Evolutionary conservation across 1,284 basidiomycete species (phyloP).

Genomic region (Filobasidium uniguttulatum): DNA sequence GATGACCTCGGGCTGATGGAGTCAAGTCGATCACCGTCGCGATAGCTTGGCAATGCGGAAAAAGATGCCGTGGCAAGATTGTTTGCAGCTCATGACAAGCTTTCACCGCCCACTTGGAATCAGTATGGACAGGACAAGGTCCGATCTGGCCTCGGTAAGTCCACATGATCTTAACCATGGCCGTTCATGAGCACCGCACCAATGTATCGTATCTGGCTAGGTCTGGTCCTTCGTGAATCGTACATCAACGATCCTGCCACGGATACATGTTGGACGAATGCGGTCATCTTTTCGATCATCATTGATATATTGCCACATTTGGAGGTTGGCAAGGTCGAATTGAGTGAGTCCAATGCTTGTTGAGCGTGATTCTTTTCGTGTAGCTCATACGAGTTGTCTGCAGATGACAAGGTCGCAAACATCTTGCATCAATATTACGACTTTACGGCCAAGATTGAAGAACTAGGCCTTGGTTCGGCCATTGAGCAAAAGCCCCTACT

Average conservation of each 20-base stretch:
- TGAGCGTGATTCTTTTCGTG: background rate
- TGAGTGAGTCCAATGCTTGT: conserved; percentile 38
- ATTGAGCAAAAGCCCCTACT: conserved; percentile 60
- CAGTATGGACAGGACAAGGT: conserved; percentile 39
- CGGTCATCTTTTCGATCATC: conserved; percentile 58
- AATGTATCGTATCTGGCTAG: conserved; percentile 23
- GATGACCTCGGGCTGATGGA: background rate
- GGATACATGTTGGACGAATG: conserved; percentile 55
- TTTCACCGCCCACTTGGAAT: conserved; percentile 40
- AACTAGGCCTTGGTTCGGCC: conserved; percentile 47
- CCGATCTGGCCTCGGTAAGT: conserved; percentile 49
- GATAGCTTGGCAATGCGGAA: conserved; percentile 55
- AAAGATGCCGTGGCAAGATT: conserved; percentile 61
- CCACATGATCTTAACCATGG: background rate
- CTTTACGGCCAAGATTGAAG: conserved; percentile 49
- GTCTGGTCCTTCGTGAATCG: conserved; percentile 53
- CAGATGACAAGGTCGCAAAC: conserved; percentile 40
- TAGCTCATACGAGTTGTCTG: background rate
- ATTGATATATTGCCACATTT: conserved; percentile 49
- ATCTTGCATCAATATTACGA: conserved; percentile 52
- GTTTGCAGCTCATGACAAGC: conserved; percentile 46
- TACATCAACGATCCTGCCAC: conserved; percentile 50
- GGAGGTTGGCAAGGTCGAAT: conserved; percentile 24
- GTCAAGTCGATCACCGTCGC: background rate
- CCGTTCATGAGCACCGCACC: background rate